Base-by-base conservation (phyloP, 108 stramenopile genomes). In the Discostella stelligeroides region DNA sequence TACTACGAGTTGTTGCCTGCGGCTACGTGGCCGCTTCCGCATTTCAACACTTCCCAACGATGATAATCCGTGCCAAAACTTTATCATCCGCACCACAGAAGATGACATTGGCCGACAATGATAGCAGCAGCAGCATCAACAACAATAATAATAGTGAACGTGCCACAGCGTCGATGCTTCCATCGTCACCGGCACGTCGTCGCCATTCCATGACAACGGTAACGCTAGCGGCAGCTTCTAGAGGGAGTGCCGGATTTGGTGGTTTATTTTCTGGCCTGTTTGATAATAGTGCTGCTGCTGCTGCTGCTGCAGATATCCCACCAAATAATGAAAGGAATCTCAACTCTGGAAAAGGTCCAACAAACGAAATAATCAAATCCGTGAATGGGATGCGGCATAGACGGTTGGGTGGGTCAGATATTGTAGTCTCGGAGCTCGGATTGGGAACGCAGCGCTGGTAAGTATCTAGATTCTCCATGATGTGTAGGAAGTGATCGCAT, bases 371-470 rank as follows among this genome's bases (percentile, higher is more conserved):
- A 10, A 72, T 83, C 53, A 88, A 85, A 56, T 62, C 68, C 37
- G 89, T 91, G 25, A 86, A 94, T 70, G 89, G 89, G 21, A 91
- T 91, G 80, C 87, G 86, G 48, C 86, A 77, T 20, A 81, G 90
- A 25, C 70, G 92, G 1, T 70, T 94, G 15, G 92, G 92, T 42
- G 86, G 86, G 30, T 85, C 86, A 4, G 92, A 94, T 60, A 91
- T 94, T 68, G 45, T 91, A 5, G 92, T 94, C 14, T 83, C 82
- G 25, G 92, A 91, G 64, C 66, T 91, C 1, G 89, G 92, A 11
- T 55, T 94, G 21, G 92, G 92, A 0, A 89, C 92, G 4, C 89
- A 91, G 60, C 86, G 89, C 21, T 94, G 89, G 89, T 78, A 18
- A 78, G 70, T n/a, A n/a, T n/a, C n/a, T n/a, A n/a, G n/a, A n/a